Percentiles rank a stretch among this genome's conserved stretches.
phyloP scores from a whole-genome alignment of 257 asterid species.

The Orobanche coerulescens region DNA sequence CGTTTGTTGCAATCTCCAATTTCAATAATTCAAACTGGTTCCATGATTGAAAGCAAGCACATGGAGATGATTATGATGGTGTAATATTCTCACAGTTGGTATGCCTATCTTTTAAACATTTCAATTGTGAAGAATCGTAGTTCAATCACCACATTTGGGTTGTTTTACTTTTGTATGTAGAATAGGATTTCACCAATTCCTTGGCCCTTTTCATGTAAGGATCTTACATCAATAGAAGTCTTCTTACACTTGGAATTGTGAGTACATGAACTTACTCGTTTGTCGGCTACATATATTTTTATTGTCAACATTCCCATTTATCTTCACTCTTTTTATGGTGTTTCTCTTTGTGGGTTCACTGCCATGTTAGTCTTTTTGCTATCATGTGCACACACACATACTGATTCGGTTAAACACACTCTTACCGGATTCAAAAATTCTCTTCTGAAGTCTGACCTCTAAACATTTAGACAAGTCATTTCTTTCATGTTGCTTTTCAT shows the following conservation, averaged over 20 bases:
- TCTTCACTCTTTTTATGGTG: neutral
- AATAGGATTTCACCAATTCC: constrained; percentile 5
- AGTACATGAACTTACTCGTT: constrained; percentile 21
- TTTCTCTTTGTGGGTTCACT: constrained; percentile 11
- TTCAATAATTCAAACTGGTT: too few relatives aligned
- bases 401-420: neutral
- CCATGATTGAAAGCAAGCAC: constrained; percentile 98
- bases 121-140: constrained; percentile 4
- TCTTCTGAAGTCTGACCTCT: constrained; percentile 5
- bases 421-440: neutral
- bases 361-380: neutral
- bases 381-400: neutral
- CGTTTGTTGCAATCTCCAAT: too few relatives aligned
- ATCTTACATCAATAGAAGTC: constrained; percentile 95
- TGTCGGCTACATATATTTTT: neutral
- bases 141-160: neutral
- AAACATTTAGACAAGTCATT: neutral
- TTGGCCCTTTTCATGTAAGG: constrained; percentile 45
- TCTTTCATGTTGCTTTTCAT: constrained; percentile 14
- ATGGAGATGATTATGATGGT: constrained; percentile 95
- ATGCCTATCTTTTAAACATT: constrained; percentile 27
- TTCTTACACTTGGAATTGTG: constrained; percentile 97
- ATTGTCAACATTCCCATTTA: neutral
- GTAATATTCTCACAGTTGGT: constrained; percentile 96
- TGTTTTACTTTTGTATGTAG: constrained; percentile 15